A percentile compares a stretch with the other conserved stretches of the same genome.
Evolutionary conservation across 164 flowering plant genomes (phyloP).

Genomic region (Dillenia turbinata): DNA sequence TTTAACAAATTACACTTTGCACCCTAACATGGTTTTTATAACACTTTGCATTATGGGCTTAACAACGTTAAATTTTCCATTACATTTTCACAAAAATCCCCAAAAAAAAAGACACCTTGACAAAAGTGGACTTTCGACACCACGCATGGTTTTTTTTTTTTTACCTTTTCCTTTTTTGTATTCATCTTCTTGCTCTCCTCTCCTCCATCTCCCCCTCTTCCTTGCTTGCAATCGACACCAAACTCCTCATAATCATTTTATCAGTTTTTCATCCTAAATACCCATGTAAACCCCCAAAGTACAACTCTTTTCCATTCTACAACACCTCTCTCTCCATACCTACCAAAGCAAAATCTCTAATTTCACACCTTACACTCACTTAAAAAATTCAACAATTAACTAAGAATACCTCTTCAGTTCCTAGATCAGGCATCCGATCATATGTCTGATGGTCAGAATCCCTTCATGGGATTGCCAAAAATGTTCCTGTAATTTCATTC

Average conservation of each 20-base stretch:
- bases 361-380: conserved; percentile 54
- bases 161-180: too few relatives aligned
- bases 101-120: too few relatives aligned
- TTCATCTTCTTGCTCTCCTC: too few relatives aligned
- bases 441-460: conserved; percentile 91
- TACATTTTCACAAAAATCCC: too few relatives aligned
- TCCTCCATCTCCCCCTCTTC: too few relatives aligned
- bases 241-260: conserved; percentile 12
- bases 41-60: too few relatives aligned
- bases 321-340: conserved; percentile 46
- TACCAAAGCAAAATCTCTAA: conserved; percentile 50
- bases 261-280: conserved; percentile 16
- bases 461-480: conserved; percentile 69
- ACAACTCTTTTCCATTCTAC: conserved; percentile 54
- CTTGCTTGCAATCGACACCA: too few relatives aligned
- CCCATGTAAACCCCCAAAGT: conserved; percentile 53
- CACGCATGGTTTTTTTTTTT: too few relatives aligned
- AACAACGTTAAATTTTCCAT: too few relatives aligned
- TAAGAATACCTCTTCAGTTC: conserved; percentile 48
- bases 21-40: too few relatives aligned
- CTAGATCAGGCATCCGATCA: conserved; percentile 58
- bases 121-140: too few relatives aligned
- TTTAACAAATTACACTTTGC: too few relatives aligned
- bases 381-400: conserved; percentile 67
- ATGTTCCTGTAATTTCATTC: conserved; percentile 80